Evolutionary conservation across 768 basidiomycete species (phyloP).

Genomic region (Chalciporus sphaerocephalus): DNA sequence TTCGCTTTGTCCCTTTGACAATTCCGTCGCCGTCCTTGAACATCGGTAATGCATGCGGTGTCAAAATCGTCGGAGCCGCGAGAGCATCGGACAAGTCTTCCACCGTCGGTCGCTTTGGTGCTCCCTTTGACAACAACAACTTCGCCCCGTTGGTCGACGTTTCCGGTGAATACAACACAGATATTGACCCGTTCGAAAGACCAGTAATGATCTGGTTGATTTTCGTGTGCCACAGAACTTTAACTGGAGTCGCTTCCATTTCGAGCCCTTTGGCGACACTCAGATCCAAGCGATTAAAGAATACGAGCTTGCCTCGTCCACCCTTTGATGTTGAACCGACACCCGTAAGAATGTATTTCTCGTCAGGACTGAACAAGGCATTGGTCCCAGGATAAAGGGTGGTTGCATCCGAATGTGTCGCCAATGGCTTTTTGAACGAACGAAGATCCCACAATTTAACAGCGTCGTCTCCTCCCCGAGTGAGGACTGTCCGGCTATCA

Average conservation of each 20-base stretch:
- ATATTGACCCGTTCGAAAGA: constrained; percentile 81
- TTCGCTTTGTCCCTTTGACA: constrained; percentile 76
- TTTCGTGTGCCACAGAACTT: constrained; percentile 90
- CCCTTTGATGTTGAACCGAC: constrained; percentile 64
- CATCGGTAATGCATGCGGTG: constrained; percentile 89
- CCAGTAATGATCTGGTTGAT: constrained; percentile 96
- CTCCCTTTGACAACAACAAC: constrained; percentile 81
- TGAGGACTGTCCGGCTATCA: constrained; percentile 80
- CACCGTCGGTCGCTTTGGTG: constrained; percentile 71
- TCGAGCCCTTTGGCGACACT: constrained; percentile 63
- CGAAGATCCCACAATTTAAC: constrained; percentile 96
- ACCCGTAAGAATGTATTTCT: constrained; percentile 84
- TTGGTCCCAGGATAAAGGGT: constrained; percentile 92
- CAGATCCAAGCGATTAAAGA: constrained; percentile 67
- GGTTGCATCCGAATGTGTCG: constrained; percentile 54
- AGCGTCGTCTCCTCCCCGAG: constrained; percentile 91
- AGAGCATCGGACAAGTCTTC: constrained; percentile 88
- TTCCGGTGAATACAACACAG: constrained; percentile 87
- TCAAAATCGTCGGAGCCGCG: constrained; percentile 82
- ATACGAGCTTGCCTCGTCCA: constrained; percentile 64
- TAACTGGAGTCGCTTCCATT: constrained; percentile 79
- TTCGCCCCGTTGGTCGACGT: constrained; percentile 92
- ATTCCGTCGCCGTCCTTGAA: constrained; percentile 75
- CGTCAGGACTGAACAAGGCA: constrained; percentile 92
- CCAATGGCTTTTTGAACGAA: constrained; percentile 85